Percentiles rank a stretch among this genome's conserved stretches.
Evolutionary conservation across 169 alveolate genomes (phyloP).

Genomic region (Besnoitia besnoiti): DNA sequence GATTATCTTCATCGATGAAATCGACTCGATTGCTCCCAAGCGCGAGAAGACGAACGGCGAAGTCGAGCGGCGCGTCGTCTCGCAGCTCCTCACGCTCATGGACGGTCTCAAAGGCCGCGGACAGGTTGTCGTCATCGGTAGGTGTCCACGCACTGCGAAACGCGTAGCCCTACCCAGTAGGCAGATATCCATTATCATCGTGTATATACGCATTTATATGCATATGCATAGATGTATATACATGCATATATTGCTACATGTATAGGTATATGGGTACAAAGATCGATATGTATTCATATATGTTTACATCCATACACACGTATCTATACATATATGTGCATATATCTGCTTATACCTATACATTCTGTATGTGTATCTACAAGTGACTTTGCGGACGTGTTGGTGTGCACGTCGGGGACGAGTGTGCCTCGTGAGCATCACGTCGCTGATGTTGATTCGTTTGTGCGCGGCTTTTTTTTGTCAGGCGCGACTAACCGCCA

Average conservation of each 20-base stretch:
- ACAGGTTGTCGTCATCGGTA: conserved; percentile 97
- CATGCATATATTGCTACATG: background rate
- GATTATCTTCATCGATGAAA: conserved; percentile 99
- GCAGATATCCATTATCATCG: background rate
- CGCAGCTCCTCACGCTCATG: conserved; percentile 98
- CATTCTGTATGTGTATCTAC: background rate
- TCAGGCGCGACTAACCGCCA: conserved; percentile 96
- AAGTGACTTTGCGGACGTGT: no score
- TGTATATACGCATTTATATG: background rate
- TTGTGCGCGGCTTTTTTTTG: background rate
- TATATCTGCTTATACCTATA: background rate
- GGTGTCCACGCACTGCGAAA: conserved; percentile 67
- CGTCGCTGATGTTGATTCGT: no score
- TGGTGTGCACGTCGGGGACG: no score
- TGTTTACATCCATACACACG: background rate
- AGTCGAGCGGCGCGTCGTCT: conserved; percentile 99
- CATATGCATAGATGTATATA: background rate
- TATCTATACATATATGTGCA: background rate
- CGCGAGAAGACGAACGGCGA: conserved; percentile 99
- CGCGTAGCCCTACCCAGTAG: background rate
- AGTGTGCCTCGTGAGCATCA: no score
- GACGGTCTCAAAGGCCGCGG: conserved; percentile 99
- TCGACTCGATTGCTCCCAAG: conserved; percentile 99
- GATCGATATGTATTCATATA: background rate
- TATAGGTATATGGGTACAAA: no score